Evolutionary conservation across 345 rosid genomes (phyloP), one percentile per base, ranked within the genome.

Genomic region (Eucalyptus sideroxylon): DNA sequence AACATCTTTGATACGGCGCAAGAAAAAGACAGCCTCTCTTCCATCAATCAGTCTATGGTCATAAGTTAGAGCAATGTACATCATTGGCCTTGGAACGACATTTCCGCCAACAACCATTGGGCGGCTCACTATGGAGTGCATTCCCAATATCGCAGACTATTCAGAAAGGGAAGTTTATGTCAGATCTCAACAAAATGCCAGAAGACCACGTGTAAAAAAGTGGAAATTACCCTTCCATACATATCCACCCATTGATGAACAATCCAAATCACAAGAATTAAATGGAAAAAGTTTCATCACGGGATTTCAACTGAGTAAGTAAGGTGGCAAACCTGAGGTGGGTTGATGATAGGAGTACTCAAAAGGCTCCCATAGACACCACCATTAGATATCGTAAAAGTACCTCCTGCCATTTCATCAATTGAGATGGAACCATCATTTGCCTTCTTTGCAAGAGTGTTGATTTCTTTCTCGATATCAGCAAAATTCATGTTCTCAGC

Each of bases 371-470:
- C 99, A 86, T 98, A 97, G 87, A 98, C 99, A 77, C 98, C 98
- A 67, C 98, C 96, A 34, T 96, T 96, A 16, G 98, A 96, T 89
- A 96, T 94, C 21, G 99, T 98, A 92, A 98, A 97, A 82, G 99
- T 92, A 59, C 99, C 99, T 87, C 99, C 99, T 69, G 99, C 99
- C 99, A 98, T 98, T 92, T 98, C 99, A 90, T 98, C 99, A 50
- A 98, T 98, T 88, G 99, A 98, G 72, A 98, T 95, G 44, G 98
- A 93, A 49, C 99, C 99, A 90, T 95, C 97, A 90, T 55, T 95
- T 89, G 99, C 99, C 92, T 97, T 98, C 93, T 94, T 98, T 27
- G 99, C 99, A 86, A 98, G 97, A 56, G 94, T 91, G 92, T 97
- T 98, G 88, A 98, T 98, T 82, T 92, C 96, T 93, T 98, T 97